A percentile compares a stretch with the other conserved stretches of the same genome.
phyloP scores from a whole-genome alignment of 371 early-diverging fungal species.

The Haplosporangium sp. region DNA sequence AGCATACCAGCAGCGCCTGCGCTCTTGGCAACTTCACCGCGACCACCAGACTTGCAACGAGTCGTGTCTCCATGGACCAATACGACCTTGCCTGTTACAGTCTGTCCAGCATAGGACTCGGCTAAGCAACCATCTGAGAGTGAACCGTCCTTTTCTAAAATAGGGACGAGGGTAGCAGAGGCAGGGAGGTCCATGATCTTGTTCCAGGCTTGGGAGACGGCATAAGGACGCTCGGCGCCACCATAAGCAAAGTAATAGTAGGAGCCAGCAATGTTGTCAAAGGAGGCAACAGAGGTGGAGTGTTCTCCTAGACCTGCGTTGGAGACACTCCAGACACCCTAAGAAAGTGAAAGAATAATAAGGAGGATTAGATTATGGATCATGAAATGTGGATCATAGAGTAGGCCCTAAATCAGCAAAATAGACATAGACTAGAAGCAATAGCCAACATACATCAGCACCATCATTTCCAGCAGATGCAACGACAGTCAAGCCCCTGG shows the following conservation, averaged over 20 bases:
- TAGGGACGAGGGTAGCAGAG: constrained; percentile 24
- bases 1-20: constrained; percentile 75
- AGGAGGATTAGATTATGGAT: no score
- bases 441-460: constrained; percentile 49
- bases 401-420: no score
- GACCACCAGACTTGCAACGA: constrained; percentile 63
- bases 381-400: no score
- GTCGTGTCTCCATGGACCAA: constrained; percentile 66
- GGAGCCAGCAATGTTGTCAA: constrained; percentile 24
- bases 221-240: constrained; percentile 21
- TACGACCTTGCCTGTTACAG: constrained; percentile 62
- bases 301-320: constrained; percentile 29
- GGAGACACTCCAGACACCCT: constrained; percentile 36
- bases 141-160: constrained; percentile 64
- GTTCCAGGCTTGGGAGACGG: constrained; percentile 46
- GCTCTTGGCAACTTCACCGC: constrained; percentile 62
- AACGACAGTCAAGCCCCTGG: constrained; percentile 58
- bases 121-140: constrained; percentile 51
- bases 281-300: constrained; percentile 30
- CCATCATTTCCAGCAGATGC: constrained; percentile 83
- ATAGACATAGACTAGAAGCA: no score
- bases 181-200: constrained; percentile 67
- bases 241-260: constrained; percentile 26
- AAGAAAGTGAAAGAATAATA: neutral
- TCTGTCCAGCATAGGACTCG: constrained; percentile 12